Conservation (phyloP, 495 filamentous ascomycete genomes). For the Copromyces sp. region DNA sequence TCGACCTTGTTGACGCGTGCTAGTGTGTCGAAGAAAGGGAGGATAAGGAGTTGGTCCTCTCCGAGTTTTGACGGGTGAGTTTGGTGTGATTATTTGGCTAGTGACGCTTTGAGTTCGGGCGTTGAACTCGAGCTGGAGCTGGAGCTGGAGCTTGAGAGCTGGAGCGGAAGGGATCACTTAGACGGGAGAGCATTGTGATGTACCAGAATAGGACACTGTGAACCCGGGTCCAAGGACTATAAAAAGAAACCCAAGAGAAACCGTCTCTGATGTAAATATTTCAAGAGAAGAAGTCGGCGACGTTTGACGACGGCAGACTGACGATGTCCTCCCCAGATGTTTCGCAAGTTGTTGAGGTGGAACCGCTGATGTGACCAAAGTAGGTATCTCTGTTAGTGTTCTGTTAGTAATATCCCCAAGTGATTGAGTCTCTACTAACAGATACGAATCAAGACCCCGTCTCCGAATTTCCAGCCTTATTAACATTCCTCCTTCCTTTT, state of each 20-base stretch:
- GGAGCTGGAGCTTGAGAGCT: background rate
- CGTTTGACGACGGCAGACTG: background rate
- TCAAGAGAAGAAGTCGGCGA: background rate
- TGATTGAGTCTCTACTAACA: background rate
- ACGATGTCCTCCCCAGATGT: background rate
- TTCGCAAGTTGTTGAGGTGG: background rate
- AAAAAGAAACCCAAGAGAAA: background rate
- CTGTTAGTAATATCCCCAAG: background rate
- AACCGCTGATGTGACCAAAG: background rate
- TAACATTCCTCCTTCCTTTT: background rate
- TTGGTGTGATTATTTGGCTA: background rate
- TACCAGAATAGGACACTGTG: background rate
- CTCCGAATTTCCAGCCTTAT: background rate
- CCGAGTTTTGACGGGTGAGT: background rate
- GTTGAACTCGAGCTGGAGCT: background rate
- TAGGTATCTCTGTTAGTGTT: background rate
- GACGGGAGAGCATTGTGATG: background rate
- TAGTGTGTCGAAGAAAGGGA: background rate
- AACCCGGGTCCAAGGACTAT: background rate
- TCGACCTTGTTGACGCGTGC: constrained; percentile 18
- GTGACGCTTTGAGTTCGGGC: background rate
- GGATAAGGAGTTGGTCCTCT: background rate
- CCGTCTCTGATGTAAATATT: background rate
- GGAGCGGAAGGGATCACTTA: background rate
- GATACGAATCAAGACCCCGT: background rate